phyloP scores from a whole-genome alignment of 2,329 filamentous ascomycete genomes.

The Lomentospora prolificans region DNA sequence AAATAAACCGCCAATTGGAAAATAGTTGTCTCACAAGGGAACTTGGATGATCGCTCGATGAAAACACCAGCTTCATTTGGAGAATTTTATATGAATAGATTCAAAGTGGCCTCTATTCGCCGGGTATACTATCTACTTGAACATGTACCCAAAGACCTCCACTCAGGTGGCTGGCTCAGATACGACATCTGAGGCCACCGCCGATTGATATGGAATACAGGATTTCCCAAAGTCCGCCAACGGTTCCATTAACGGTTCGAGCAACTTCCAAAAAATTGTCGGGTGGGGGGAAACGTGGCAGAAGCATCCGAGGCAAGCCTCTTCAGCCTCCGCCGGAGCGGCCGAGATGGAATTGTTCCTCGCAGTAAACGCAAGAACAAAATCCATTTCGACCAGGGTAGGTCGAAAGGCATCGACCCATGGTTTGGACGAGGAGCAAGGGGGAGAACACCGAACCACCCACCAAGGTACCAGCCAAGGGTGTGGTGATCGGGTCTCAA shows the following conservation, averaged over 20 bases:
- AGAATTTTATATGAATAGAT: constrained; percentile 4
- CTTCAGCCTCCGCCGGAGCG: background rate
- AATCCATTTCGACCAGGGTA: background rate
- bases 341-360: constrained; percentile 1
- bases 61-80: background rate
- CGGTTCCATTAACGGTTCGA: background rate
- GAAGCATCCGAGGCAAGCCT: background rate
- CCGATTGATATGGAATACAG: background rate
- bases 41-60: too few relatives aligned
- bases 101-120: constrained; percentile 5
- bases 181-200: background rate
- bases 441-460: background rate
- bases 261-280: background rate
- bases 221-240: background rate
- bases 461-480: constrained; percentile 4
- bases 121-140: background rate
- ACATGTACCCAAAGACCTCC: background rate
- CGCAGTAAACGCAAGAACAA: background rate
- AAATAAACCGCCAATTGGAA: too few relatives aligned
- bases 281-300: background rate
- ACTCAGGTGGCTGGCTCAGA: constrained; percentile 5
- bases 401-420: constrained; percentile 5
- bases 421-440: constrained; percentile 4
- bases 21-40: too few relatives aligned
- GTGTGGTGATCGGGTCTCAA: background rate